These are phyloP conservation scores for Salvia sclarea DNA, from an alignment of 305 asterid species.

Conservation along the genomic window DNA sequence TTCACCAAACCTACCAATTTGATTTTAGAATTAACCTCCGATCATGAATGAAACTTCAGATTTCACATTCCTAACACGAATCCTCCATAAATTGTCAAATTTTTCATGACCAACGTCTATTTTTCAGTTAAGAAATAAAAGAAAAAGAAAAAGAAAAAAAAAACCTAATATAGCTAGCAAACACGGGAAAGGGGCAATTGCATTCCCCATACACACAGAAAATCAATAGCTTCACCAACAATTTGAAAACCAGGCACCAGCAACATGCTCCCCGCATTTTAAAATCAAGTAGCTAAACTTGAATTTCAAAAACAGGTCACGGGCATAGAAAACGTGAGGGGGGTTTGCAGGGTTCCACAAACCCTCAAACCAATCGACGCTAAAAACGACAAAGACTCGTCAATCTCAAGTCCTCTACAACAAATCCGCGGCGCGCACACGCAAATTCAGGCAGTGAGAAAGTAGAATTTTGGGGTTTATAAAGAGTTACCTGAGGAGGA, in stretches of 20 bases:
- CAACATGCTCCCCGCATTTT: slow-evolving; percentile 15
- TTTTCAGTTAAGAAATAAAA: neutral
- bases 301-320: slow-evolving; percentile 37
- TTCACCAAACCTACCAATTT: slow-evolving; percentile 8
- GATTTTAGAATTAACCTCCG: neutral
- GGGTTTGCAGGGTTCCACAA: slow-evolving; percentile 23
- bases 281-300: slow-evolving; percentile 25
- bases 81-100: slow-evolving; percentile 4
- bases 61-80: slow-evolving; percentile 21
- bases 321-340: slow-evolving; percentile 19
- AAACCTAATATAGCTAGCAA: slow-evolving; percentile 35
- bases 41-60: slow-evolving; percentile 19
- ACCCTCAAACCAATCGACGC: slow-evolving; percentile 27
- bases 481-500: slow-evolving; percentile 70
- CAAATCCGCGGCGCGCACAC: slow-evolving; percentile 16
- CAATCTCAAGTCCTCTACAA: slow-evolving; percentile 23
- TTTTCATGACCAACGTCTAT: neutral
- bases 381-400: slow-evolving; percentile 14
- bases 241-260: slow-evolving; percentile 25
- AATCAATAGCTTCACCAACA: slow-evolving; percentile 19
- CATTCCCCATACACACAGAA: slow-evolving; percentile 1
- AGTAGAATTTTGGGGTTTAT: slow-evolving; percentile 34
- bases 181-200: slow-evolving; percentile 14
- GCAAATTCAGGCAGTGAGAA: slow-evolving; percentile 7
- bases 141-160: slow-evolving; percentile 5